These are phyloP conservation scores for Puccinellia tenuiflora DNA, from an alignment of 176 grass and related monocot genomes.

Conservation along the genomic window DNA sequence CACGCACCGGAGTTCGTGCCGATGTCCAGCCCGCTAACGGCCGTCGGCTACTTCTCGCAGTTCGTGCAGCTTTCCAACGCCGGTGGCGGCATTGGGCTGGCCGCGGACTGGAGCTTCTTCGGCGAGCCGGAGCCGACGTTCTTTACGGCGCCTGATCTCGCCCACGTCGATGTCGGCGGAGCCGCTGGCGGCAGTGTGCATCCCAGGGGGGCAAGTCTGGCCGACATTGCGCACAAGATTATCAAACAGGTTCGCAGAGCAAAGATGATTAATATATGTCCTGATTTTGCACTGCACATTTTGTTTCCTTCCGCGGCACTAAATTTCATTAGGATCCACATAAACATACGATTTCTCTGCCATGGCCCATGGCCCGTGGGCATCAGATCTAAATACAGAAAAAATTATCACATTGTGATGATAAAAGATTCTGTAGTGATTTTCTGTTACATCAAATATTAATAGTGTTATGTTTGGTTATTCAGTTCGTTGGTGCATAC, in stretches of 20 bases:
- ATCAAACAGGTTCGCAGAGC: conserved; percentile 45
- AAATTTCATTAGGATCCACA: background rate
- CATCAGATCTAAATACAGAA: background rate
- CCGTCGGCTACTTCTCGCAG: conserved; percentile 29
- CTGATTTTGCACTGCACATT: background rate
- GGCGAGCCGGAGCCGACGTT: conserved; percentile 30
- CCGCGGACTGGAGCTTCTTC: conserved; percentile 44
- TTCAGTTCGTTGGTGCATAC: background rate
- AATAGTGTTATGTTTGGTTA: background rate
- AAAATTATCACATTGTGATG: background rate
- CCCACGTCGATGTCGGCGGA: background rate
- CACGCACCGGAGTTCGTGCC: conserved; percentile 62
- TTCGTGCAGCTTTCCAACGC: conserved; percentile 20
- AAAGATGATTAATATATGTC: background rate
- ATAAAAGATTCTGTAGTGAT: background rate
- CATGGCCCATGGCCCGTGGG: background rate
- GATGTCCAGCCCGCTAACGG: background rate
- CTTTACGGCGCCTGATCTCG: conserved; percentile 28
- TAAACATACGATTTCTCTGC: background rate
- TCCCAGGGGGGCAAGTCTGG: conserved; percentile 3
- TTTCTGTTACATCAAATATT: background rate
- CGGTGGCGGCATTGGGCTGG: background rate
- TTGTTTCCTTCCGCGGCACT: background rate
- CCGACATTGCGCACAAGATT: conserved; percentile 49
- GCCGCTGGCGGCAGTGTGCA: background rate